Evolutionary conservation across 257 asterid genomes (phyloP).

Genomic region (Coffea canephora): DNA sequence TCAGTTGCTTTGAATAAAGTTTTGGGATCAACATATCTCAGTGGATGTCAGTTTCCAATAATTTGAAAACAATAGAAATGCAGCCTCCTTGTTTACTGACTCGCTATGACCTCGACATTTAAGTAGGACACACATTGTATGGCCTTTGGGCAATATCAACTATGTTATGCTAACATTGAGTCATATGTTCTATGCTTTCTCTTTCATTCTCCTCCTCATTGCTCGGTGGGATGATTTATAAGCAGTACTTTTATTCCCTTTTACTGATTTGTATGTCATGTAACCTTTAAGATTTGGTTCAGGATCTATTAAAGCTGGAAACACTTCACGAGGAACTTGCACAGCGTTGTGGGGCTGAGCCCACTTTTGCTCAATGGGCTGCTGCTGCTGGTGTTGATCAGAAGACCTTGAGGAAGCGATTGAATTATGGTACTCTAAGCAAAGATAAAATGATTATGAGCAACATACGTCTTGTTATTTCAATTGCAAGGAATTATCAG

Average conservation of each 20-base stretch:
- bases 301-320: slow-evolving; percentile 84
- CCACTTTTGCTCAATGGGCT: slow-evolving; percentile 83
- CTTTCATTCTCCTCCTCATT: neutral
- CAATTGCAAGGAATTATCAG: slow-evolving; percentile 90
- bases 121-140: neutral
- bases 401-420: slow-evolving; percentile 70
- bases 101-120: neutral
- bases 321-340: slow-evolving; percentile 66
- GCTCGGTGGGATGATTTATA: neutral
- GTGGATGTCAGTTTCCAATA: neutral
- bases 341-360: slow-evolving; percentile 58
- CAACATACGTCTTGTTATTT: slow-evolving; percentile 87
- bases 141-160: neutral
- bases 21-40: neutral
- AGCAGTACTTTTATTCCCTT: neutral
- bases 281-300: slow-evolving; percentile 2
- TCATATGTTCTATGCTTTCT: neutral
- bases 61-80: neutral
- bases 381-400: slow-evolving; percentile 87
- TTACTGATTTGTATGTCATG: neutral
- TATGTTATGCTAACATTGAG: neutral
- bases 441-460: slow-evolving; percentile 91
- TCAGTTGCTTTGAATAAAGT: neutral
- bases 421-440: slow-evolving; percentile 71
- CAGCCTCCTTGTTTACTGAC: neutral